A percentile compares a stretch with the other conserved stretches of the same genome.
Evolutionary conservation across 129 eudicot species (phyloP).

Genomic region (Silybum marianum): DNA sequence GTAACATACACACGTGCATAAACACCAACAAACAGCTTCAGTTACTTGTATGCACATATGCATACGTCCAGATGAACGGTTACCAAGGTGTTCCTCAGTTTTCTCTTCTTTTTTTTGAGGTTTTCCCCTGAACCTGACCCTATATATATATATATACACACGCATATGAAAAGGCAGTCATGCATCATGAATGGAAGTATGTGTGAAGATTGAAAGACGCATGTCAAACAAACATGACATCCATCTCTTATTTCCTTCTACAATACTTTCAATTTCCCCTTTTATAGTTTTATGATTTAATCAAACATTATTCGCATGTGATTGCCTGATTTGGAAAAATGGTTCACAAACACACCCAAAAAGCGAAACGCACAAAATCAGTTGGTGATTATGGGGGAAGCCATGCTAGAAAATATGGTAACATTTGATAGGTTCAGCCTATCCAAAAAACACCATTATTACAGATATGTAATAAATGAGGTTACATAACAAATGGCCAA

Average conservation of each 20-base stretch:
- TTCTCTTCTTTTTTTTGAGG: too few species aligned
- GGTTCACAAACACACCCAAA: neutral
- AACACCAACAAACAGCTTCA: too few species aligned
- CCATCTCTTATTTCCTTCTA: neutral
- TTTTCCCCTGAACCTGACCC: too few species aligned
- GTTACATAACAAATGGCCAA: neutral
- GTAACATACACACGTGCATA: too few species aligned
- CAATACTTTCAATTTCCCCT: neutral
- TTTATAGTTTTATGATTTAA: too few species aligned
- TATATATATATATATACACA: too few species aligned
- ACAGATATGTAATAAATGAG: neutral
- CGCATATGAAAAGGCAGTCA: neutral
- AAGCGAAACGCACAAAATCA: neutral
- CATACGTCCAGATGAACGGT: too few species aligned
- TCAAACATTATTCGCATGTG: neutral
- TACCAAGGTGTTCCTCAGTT: too few species aligned
- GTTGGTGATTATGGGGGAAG: neutral
- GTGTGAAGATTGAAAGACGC: neutral
- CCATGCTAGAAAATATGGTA: neutral
- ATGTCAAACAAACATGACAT: neutral
- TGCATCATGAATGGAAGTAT: neutral
- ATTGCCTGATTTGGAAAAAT: neutral
- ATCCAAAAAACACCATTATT: neutral
- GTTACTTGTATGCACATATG: too few species aligned
- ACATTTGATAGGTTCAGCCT: neutral